Percentiles rank a stretch among this genome's conserved stretches.
phyloP scores from a whole-genome alignment of 1,284 basidiomycete species.

The Gymnopus androsaceus region DNA sequence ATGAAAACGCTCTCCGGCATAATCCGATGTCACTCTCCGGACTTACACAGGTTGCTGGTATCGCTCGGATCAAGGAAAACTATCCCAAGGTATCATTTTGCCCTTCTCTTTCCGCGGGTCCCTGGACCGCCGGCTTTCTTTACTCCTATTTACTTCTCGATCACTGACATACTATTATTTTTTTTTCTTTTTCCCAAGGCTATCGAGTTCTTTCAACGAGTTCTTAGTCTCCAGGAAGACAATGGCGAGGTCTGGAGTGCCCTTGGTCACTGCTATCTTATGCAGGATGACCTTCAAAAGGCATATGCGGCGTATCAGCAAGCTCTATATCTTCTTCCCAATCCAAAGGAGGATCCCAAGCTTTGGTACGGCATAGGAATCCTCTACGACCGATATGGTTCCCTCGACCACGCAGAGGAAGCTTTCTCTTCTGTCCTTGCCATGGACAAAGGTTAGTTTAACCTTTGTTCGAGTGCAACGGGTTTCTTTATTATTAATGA shows the following conservation, averaged over 20 bases:
- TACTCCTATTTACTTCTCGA: slow-evolving; percentile 30
- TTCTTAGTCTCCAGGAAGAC: slow-evolving; percentile 85
- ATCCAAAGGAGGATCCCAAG: slow-evolving; percentile 98
- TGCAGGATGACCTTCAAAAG: slow-evolving; percentile 99
- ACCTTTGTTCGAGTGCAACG: slow-evolving; percentile 14
- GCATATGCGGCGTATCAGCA: slow-evolving; percentile 99
- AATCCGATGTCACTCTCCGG: slow-evolving; percentile 87
- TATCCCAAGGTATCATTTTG: slow-evolving; percentile 66
- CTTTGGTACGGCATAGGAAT: slow-evolving; percentile 99
- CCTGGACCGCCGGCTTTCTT: slow-evolving; percentile 33
- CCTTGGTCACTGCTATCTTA: slow-evolving; percentile 96
- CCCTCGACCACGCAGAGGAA: slow-evolving; percentile 97
- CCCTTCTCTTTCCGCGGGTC: slow-evolving; percentile 37
- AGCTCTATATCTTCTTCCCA: slow-evolving; percentile 92
- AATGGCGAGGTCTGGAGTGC: slow-evolving; percentile 96
- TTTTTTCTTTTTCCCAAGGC: slow-evolving; percentile 58
- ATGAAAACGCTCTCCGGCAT: slow-evolving; percentile 90
- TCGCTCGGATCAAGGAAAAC: slow-evolving; percentile 86
- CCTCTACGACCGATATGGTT: slow-evolving; percentile 97
- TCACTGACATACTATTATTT: slow-evolving; percentile 30
- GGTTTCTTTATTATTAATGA: slow-evolving; percentile 35
- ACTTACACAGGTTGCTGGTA: slow-evolving; percentile 88
- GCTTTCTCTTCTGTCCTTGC: slow-evolving; percentile 95
- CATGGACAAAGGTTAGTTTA: slow-evolving; percentile 86
- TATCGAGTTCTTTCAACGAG: slow-evolving; percentile 93